A percentile compares a stretch with the other conserved stretches of the same genome.
These are phyloP conservation scores for Vigna radiata DNA, from an alignment of 306 rosid genomes.

Conservation along the genomic window DNA sequence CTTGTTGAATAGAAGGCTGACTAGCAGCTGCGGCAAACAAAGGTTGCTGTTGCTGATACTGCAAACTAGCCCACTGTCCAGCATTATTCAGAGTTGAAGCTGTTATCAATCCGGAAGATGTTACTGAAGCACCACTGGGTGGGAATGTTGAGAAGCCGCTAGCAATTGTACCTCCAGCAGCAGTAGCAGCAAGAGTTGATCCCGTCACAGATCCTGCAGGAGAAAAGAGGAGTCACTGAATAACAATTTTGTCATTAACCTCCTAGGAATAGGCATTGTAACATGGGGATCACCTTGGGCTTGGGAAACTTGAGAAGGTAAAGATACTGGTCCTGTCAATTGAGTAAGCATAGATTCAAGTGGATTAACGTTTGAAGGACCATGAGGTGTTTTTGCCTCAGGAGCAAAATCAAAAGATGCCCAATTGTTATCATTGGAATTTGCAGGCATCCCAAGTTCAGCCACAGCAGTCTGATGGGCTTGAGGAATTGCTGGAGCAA, in stretches of 20 bases:
- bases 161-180: constrained; percentile 55
- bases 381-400: constrained; percentile 57
- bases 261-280: constrained; percentile 45
- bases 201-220: constrained; percentile 50
- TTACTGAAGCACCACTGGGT: constrained; percentile 56
- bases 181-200: constrained; percentile 47
- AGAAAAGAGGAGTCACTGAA: constrained; percentile 47
- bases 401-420: constrained; percentile 85
- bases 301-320: constrained; percentile 59
- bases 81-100: constrained; percentile 51
- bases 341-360: constrained; percentile 74
- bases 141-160: constrained; percentile 61
- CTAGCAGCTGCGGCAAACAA: constrained; percentile 51
- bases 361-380: constrained; percentile 67
- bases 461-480: constrained; percentile 58
- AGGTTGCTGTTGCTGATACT: constrained; percentile 55
- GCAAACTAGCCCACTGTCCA: constrained; percentile 66
- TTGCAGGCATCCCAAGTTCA: constrained; percentile 58
- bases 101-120: constrained; percentile 53
- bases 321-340: constrained; percentile 70
- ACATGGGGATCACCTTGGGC: constrained; percentile 50
- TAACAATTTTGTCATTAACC: constrained; percentile 45
- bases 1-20: constrained; percentile 63
- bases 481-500: constrained; percentile 65
- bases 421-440: constrained; percentile 72